Base-by-base conservation (phyloP, 139 green algal genomes). In the Volvox reticuliferus region DNA sequence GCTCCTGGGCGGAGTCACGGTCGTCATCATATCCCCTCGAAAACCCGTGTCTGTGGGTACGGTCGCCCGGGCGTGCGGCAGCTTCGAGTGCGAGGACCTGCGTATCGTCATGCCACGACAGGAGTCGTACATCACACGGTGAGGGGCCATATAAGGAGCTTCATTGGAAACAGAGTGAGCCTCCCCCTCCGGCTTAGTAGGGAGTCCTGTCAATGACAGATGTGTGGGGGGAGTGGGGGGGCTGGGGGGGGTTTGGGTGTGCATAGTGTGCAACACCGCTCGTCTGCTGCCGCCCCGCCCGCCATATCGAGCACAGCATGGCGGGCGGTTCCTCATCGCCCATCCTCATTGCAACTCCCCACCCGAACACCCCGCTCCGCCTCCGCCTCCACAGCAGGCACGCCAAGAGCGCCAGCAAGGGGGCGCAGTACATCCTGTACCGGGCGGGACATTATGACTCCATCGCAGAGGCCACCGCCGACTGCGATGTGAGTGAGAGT, bases 81-180 rank as follows among this genome's bases (percentile, higher is more conserved):
- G 86, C 71, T 97, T 97, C 88, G 95, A 97, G 89, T 94, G 92
- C 62, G 93, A 94, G 67, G 91, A 96, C 75, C 76, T 97, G 67
- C 77, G 94, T 1, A 86, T 97, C 13, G 95, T 97, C 32, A 35
- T 91, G 76, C 91, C 94, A 20, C 80, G 93, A 14, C 94, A 92
- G 73, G 32, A 93, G 68, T 82, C 69, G 44, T 93, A 95, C 86
- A 65, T 93, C 55, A 93, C 81, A 13, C 84, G 93, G 91, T 94
- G 63, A 86, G 75, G 65, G 12, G 44, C 5, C 44, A 14, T 55
- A 55, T 55, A 9, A 55, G 44, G 44, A 9, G 44, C 44, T 9
- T 55, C 5, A 55, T 55, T 55, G 5, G 9, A 55, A 55, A 5
- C 44, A 5, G 5, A 55, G 44, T 55, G 44, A 55, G 9, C 5